phyloP scores from a whole-genome alignment of 2,329 filamentous ascomycete species.

The Lachnellula occidentalis region DNA sequence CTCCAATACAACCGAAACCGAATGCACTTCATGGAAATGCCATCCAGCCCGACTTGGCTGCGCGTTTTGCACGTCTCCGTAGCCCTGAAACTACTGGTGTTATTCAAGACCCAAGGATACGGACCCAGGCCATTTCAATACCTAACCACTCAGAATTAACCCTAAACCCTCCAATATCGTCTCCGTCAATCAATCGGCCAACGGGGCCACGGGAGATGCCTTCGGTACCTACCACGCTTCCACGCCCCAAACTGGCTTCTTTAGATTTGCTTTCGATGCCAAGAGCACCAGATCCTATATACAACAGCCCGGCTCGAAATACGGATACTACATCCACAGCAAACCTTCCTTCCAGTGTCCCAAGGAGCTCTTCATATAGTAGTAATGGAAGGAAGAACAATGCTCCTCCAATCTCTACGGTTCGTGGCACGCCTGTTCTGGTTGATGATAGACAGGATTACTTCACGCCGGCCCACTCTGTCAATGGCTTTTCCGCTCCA shows the following conservation, averaged over 20 bases:
- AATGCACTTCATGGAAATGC: conserved; percentile 58
- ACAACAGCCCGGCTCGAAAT: conserved; percentile 29
- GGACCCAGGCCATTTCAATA: conserved; percentile 42
- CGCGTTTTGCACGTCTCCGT: conserved; percentile 54
- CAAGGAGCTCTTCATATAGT: conserved; percentile 23
- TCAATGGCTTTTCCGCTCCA: conserved; percentile 6
- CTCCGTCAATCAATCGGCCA: conserved; percentile 10
- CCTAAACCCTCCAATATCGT: neutral
- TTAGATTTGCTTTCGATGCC: conserved; percentile 29
- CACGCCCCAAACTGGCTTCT: conserved; percentile 15
- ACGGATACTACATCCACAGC: conserved; percentile 20
- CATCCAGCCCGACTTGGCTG: conserved; percentile 46
- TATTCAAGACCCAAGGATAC: conserved; percentile 48
- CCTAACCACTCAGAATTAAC: conserved; percentile 26
- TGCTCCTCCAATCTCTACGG: conserved; percentile 23
- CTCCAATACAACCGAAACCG: conserved; percentile 60
- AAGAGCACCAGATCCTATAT: conserved; percentile 32
- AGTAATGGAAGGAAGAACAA: conserved; percentile 18
- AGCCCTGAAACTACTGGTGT: conserved; percentile 33
- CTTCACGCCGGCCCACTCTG: conserved; percentile 16
- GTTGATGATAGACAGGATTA: conserved; percentile 21
- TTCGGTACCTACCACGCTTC: conserved; percentile 17
- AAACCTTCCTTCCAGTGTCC: conserved; percentile 23
- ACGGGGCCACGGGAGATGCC: conserved; percentile 29
- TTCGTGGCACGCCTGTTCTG: conserved; percentile 17